Percentiles rank a stretch among this genome's conserved stretches.
Evolutionary conservation across 2,329 filamentous ascomycete genomes (phyloP).

Genomic region (Fusarium tjaetaba): DNA sequence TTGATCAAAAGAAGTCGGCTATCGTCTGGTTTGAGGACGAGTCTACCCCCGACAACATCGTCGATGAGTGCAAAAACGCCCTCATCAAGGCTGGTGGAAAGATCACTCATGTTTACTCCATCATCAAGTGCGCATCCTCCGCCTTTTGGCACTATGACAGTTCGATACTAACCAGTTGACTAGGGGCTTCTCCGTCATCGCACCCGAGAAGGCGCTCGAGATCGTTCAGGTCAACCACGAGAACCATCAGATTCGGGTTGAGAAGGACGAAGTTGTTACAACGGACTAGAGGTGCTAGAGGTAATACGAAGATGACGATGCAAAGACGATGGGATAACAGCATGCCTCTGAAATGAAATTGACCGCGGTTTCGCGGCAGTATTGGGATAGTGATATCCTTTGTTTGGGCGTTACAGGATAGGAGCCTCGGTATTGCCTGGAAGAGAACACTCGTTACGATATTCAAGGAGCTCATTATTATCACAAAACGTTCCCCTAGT

Average conservation of each 20-base stretch:
- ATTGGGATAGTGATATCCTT: slow-evolving; percentile 23
- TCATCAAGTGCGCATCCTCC: slow-evolving; percentile 68
- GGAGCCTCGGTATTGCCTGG: slow-evolving; percentile 24
- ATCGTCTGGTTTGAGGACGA: slow-evolving; percentile 80
- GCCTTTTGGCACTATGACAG: not conserved
- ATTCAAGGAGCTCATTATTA: slow-evolving; percentile 1
- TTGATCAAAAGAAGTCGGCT: slow-evolving; percentile 76
- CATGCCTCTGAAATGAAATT: slow-evolving; percentile 23
- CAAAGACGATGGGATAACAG: slow-evolving; percentile 13
- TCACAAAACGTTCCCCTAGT: slow-evolving; percentile 1
- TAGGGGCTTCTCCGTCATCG: slow-evolving; percentile 82
- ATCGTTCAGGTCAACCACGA: slow-evolving; percentile 71
- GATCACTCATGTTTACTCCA: slow-evolving; percentile 80
- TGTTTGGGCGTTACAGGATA: slow-evolving; percentile 33
- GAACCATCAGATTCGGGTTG: slow-evolving; percentile 63
- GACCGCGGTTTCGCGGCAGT: slow-evolving; percentile 2
- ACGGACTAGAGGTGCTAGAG: slow-evolving; percentile 32
- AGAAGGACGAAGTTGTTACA: slow-evolving; percentile 78
- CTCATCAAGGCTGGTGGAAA: slow-evolving; percentile 76
- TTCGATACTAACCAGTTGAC: slow-evolving; percentile 38
- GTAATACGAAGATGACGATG: slow-evolving; percentile 4
- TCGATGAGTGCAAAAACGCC: slow-evolving; percentile 76
- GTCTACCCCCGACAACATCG: slow-evolving; percentile 70
- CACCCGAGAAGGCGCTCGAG: slow-evolving; percentile 74
- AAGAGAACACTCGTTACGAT: slow-evolving; percentile 30